Base-by-base conservation (phyloP, 1,284 basidiomycete species). In the Apiotrichum sp. region DNA sequence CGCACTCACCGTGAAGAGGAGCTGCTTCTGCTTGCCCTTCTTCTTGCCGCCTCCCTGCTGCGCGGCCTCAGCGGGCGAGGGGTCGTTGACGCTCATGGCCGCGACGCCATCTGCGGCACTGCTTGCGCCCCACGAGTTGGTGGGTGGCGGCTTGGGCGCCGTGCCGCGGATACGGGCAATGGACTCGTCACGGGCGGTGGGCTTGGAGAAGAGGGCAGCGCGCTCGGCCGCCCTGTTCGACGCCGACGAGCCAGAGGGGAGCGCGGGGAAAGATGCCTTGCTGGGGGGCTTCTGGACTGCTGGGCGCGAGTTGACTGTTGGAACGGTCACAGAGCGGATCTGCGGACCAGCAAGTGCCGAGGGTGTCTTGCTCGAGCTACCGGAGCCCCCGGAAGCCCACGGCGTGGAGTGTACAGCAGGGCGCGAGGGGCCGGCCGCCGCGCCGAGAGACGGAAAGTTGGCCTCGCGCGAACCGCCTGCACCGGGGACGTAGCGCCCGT, bases 11-110 rank as follows among this genome's bases (percentile, higher is more conserved):
- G 78, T 87, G 67, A 92, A 91, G 64, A 93, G 72, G 22, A 84
- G 86, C 78, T 92, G 87, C 75, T 91, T 91, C 70, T 84, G 82
- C 71, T 90, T 91, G 2, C 85, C 85, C 72, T 84, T 83, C 63
- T 84, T 84, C 62, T 68, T 67, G 22, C 61, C 66, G 8, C 46
- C 38, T 22, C 29, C 14, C 8, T 35, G 40, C 14, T 43, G 32
- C 46, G 43, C 35, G 11, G 48, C 33, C 35, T 52, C 47, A 6
- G 48, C 41, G 2, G 43, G 48, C 6, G 40, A 16, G 13, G 14
- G 33, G 8, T 58, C 61, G 22, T 54, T 53, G 31, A 69, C 4
- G 14, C 43, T 58, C 47, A 70, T 33, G n/a, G 31, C 58, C 8
- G 60, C 59, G 29, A 61, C 52, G 22, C 55, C 62, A 6, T 29